These are phyloP conservation scores for Vanderwaltozyma tropicalis DNA, from an alignment of 805 yeast genomes.

Conservation along the genomic window DNA sequence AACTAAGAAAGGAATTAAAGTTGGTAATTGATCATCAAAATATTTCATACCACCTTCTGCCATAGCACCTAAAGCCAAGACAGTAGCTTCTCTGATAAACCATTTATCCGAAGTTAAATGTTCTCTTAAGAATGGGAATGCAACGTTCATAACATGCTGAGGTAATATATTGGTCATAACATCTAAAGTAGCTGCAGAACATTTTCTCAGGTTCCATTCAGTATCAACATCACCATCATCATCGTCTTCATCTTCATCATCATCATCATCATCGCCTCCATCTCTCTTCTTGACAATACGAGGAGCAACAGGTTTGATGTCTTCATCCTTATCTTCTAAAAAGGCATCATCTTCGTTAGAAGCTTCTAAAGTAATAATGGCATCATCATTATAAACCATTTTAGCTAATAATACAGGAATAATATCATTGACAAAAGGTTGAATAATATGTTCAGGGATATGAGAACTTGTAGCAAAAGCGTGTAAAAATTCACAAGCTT, in stretches of 20 bases:
- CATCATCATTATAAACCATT: constrained; percentile 85
- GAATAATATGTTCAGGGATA: constrained; percentile 42
- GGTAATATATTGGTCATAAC: constrained; percentile 62
- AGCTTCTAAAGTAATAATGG: constrained; percentile 52
- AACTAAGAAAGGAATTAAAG: constrained; percentile 73
- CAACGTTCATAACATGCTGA: constrained; percentile 48
- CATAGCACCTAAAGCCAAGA: constrained; percentile 89
- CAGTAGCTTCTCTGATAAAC: constrained; percentile 89
- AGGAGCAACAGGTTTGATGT: constrained; percentile 73
- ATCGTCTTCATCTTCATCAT: constrained; percentile 62
- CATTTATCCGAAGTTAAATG: constrained; percentile 62
- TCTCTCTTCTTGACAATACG: constrained; percentile 42
- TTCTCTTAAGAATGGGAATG: constrained; percentile 68
- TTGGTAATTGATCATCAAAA: constrained; percentile 63
- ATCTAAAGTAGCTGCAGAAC: constrained; percentile 90
- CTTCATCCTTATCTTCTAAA: constrained; percentile 76
- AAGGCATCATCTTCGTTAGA: constrained; percentile 59
- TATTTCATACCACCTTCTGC: constrained; percentile 77
- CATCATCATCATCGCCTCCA: constrained; percentile 40
- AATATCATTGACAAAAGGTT: constrained; percentile 48
- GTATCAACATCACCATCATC: constrained; percentile 57
- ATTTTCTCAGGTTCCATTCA: constrained; percentile 87
- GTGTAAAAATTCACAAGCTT: constrained; percentile 86
- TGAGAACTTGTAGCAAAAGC: constrained; percentile 56
- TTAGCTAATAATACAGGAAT: constrained; percentile 69